phyloP scores from a whole-genome alignment of 805 yeast species.

The Teunomyces funiuensis region DNA sequence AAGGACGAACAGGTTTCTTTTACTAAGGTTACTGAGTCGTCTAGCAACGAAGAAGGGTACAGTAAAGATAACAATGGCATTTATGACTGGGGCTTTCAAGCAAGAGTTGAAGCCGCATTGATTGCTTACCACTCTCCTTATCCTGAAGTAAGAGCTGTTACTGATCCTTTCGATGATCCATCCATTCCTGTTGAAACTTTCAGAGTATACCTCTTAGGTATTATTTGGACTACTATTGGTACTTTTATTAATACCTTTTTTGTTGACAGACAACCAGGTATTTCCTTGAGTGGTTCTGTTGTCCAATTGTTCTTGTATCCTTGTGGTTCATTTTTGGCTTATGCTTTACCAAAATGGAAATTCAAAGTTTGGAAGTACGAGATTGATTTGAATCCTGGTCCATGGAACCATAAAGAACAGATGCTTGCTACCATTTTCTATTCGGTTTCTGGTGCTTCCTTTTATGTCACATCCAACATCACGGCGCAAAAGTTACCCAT shows the following conservation, averaged over 20 bases:
- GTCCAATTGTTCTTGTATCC: conserved; percentile 48
- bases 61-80: conserved; percentile 1
- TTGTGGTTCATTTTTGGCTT: conserved; percentile 36
- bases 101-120: conserved; percentile 38
- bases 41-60: background rate
- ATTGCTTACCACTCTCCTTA: conserved; percentile 42
- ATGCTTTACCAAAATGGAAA: conserved; percentile 39
- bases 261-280: conserved; percentile 51
- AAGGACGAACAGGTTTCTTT: background rate
- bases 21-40: conserved; percentile 19
- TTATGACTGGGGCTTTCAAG: conserved; percentile 36
- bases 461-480: conserved; percentile 22
- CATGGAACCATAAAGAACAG: conserved; percentile 65
- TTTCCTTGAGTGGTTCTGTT: conserved; percentile 43
- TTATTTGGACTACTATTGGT: conserved; percentile 55
- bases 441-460: conserved; percentile 30
- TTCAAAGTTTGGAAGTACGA: conserved; percentile 11
- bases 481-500: conserved; percentile 21
- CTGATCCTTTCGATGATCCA: conserved; percentile 40
- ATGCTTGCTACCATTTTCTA: conserved; percentile 55
- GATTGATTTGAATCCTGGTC: conserved; percentile 53
- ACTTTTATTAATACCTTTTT: conserved; percentile 57
- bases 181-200: conserved; percentile 34
- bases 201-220: conserved; percentile 53
- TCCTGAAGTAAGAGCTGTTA: conserved; percentile 40